phyloP scores from a whole-genome alignment of 257 asterid genomes.

The Plantago elongata region DNA sequence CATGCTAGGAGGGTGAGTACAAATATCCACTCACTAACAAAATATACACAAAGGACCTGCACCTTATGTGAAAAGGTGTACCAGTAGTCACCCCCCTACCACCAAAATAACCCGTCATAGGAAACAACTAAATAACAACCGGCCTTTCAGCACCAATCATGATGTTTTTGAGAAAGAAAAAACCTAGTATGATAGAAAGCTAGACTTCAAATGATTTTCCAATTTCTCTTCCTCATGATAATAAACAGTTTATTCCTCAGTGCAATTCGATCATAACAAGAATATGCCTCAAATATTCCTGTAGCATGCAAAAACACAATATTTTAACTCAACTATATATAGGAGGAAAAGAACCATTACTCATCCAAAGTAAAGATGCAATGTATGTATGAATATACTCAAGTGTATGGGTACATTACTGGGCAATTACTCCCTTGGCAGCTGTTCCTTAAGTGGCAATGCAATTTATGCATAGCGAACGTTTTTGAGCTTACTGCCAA shows the following conservation, averaged over 20 bases:
- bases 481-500: constrained; percentile 39
- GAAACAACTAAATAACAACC: not conserved
- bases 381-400: not conserved
- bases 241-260: constrained; percentile 23
- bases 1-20: no score
- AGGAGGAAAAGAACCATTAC: constrained; percentile 13
- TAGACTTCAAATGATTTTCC: not conserved
- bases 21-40: no score
- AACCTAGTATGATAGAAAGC: not conserved
- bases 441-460: constrained; percentile 21
- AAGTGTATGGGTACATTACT: constrained; percentile 34
- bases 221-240: constrained; percentile 6
- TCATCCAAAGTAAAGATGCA: constrained; percentile 15
- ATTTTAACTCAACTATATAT: constrained; percentile 31
- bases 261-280: constrained; percentile 17
- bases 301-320: not conserved
- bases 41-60: no score
- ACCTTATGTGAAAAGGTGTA: no score
- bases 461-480: not conserved
- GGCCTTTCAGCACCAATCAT: not conserved
- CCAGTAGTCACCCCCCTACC: no score
- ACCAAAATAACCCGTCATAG: not conserved
- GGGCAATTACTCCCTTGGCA: constrained; percentile 50
- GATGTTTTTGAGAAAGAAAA: not conserved
- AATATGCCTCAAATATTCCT: constrained; percentile 44